Conservation (phyloP, 257 asterid species). For the Solanum verrucosum region DNA sequence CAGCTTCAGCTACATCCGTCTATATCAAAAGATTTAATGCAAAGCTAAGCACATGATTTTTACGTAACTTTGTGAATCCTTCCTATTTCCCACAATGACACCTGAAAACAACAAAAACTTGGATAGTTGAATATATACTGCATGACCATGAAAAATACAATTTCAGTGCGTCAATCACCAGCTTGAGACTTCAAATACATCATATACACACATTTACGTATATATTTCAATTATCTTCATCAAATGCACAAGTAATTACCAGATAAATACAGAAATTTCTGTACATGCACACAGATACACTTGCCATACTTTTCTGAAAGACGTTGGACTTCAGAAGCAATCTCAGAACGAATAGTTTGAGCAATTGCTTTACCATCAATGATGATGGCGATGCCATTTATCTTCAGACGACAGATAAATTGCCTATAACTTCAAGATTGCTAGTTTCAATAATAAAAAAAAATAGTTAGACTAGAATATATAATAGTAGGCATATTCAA, state of each 20-base stretch:
- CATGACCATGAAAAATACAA: too few relatives aligned
- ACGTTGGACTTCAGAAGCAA: constrained; percentile 46
- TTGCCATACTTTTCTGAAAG: constrained; percentile 38
- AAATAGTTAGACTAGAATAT: too few relatives aligned
- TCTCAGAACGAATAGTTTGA: constrained; percentile 62
- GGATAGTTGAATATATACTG: too few relatives aligned
- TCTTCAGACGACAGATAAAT: background rate
- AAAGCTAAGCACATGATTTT: too few relatives aligned
- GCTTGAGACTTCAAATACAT: background rate
- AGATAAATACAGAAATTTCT: background rate
- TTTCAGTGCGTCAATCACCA: too few relatives aligned
- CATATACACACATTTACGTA: background rate
- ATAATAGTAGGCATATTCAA: too few relatives aligned
- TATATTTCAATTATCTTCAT: background rate
- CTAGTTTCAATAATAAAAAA: background rate
- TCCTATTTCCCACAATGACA: too few relatives aligned
- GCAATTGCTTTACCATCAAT: constrained; percentile 82
- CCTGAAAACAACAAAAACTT: too few relatives aligned
- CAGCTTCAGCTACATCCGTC: too few relatives aligned
- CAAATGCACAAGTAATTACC: background rate
- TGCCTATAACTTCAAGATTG: background rate
- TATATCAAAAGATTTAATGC: too few relatives aligned
- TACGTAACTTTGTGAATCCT: too few relatives aligned
- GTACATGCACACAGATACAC: background rate
- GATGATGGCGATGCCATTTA: constrained; percentile 42